Conservation (phyloP, 2,329 filamentous ascomycete genomes). For the Colletotrichum tropicale region DNA sequence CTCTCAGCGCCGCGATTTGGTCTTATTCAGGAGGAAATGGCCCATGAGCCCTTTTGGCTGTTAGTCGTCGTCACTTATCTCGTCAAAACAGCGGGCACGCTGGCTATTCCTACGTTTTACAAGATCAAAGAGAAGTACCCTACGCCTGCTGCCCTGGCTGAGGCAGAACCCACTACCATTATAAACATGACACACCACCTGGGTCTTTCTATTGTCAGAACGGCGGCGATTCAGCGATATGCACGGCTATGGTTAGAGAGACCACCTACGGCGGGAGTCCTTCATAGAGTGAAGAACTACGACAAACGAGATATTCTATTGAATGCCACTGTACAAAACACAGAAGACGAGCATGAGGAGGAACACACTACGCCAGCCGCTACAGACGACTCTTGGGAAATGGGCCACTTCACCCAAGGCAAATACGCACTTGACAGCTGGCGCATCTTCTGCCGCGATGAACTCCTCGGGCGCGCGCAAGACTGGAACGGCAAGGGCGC, state of each 20-base stretch:
- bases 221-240: slow-evolving; percentile 70
- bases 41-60: slow-evolving; percentile 77
- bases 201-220: slow-evolving; percentile 72
- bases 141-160: slow-evolving; percentile 65
- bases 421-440: slow-evolving; percentile 87
- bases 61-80: slow-evolving; percentile 85
- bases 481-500: slow-evolving; percentile 68
- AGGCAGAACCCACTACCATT: slow-evolving; percentile 55
- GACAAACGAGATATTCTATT: slow-evolving; percentile 35
- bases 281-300: slow-evolving; percentile 59
- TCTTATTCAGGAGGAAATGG: slow-evolving; percentile 82
- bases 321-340: not conserved
- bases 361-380: slow-evolving; percentile 1
- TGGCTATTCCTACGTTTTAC: slow-evolving; percentile 79
- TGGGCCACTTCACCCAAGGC: slow-evolving; percentile 83
- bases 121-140: slow-evolving; percentile 71
- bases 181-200: slow-evolving; percentile 71
- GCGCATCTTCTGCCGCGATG: slow-evolving; percentile 91
- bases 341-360: not conserved
- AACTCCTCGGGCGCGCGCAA: slow-evolving; percentile 66
- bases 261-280: slow-evolving; percentile 63
- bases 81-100: slow-evolving; percentile 76
- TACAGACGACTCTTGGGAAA: slow-evolving; percentile 71
- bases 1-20: slow-evolving; percentile 71
- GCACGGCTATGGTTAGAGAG: slow-evolving; percentile 70